These are phyloP conservation scores for Sugiyamaella valdiviana DNA, from an alignment of 805 yeast species.

Conservation along the genomic window DNA sequence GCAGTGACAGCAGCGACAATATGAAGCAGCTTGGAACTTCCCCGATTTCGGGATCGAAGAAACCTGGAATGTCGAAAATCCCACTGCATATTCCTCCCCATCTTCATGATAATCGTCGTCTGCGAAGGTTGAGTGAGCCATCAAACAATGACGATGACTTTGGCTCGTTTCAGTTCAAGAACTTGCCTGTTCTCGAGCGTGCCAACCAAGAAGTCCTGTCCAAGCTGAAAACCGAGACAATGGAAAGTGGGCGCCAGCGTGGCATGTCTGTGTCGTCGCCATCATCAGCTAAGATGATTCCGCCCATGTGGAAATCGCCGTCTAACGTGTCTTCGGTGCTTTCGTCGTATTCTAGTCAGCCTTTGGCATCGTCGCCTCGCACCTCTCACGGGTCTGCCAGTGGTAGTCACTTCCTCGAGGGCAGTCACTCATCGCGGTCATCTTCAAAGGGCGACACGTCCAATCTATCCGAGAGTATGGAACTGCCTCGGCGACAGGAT, in stretches of 20 bases:
- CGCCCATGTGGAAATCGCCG: slow-evolving; percentile 1
- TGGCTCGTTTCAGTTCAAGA: slow-evolving; percentile 89
- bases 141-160: slow-evolving; percentile 52
- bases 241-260: slow-evolving; percentile 42
- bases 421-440: background rate
- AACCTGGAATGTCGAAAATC: slow-evolving; percentile 15
- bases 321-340: background rate
- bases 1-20: slow-evolving; percentile 29
- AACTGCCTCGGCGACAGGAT: slow-evolving; percentile 28
- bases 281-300: slow-evolving; percentile 1
- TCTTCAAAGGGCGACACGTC: slow-evolving; percentile 4
- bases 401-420: background rate
- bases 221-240: slow-evolving; percentile 75
- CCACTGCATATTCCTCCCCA: slow-evolving; percentile 50
- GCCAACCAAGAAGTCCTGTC: slow-evolving; percentile 92
- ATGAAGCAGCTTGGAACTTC: slow-evolving; percentile 8
- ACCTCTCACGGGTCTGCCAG: background rate
- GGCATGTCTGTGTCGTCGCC: slow-evolving; percentile 45
- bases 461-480: slow-evolving; percentile 30
- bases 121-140: slow-evolving; percentile 60
- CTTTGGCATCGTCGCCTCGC: background rate
- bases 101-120: slow-evolving; percentile 57
- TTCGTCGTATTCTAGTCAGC: background rate
- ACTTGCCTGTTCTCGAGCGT: slow-evolving; percentile 81
- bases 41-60: background rate